These are phyloP conservation scores for Zoysia matrella DNA, from an alignment of 202 grass and related monocot genomes.

Conservation along the genomic window DNA sequence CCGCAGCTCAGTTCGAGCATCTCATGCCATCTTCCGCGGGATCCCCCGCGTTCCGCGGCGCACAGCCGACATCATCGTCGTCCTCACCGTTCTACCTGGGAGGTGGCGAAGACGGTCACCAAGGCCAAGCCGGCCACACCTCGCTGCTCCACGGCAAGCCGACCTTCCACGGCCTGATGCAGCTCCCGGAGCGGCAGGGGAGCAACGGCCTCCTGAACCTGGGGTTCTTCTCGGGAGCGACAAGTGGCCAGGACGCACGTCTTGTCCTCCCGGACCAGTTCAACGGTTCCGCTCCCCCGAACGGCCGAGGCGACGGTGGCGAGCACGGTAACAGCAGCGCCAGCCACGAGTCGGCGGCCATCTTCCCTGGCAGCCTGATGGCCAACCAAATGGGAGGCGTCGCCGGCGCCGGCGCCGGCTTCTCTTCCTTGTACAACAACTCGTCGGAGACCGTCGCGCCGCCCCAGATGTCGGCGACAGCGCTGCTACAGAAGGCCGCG, in stretches of 20 bases:
- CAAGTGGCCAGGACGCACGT: conserved; percentile 46
- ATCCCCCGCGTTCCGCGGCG: conserved; percentile 38
- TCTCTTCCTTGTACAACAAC: conserved; percentile 51
- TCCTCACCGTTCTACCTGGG: conserved; percentile 63
- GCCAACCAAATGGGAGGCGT: conserved; percentile 32
- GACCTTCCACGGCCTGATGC: conserved; percentile 71
- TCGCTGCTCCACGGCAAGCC: conserved; percentile 69
- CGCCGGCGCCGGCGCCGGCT: not conserved
- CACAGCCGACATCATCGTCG: conserved; percentile 10
- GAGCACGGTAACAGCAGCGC: not conserved
- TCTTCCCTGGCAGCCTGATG: conserved; percentile 59
- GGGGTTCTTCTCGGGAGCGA: conserved; percentile 57
- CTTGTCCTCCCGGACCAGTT: conserved; percentile 62
- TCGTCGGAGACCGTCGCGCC: conserved; percentile 40
- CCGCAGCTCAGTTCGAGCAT: conserved; percentile 59
- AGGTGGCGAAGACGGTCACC: conserved; percentile 35
- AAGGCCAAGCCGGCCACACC: not conserved
- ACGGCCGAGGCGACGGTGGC: conserved; percentile 13
- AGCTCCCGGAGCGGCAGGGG: conserved; percentile 65
- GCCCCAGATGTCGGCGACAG: conserved; percentile 85
- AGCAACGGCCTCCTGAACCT: conserved; percentile 60
- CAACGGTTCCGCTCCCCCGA: not conserved
- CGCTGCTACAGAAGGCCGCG: conserved; percentile 53
- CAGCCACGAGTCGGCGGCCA: conserved; percentile 15
- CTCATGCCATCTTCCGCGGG: conserved; percentile 25